Percentiles rank a stretch among this genome's conserved stretches.
Evolutionary conservation across 2,329 filamentous ascomycete genomes (phyloP).

Genomic region (Diaporthe batatas): DNA sequence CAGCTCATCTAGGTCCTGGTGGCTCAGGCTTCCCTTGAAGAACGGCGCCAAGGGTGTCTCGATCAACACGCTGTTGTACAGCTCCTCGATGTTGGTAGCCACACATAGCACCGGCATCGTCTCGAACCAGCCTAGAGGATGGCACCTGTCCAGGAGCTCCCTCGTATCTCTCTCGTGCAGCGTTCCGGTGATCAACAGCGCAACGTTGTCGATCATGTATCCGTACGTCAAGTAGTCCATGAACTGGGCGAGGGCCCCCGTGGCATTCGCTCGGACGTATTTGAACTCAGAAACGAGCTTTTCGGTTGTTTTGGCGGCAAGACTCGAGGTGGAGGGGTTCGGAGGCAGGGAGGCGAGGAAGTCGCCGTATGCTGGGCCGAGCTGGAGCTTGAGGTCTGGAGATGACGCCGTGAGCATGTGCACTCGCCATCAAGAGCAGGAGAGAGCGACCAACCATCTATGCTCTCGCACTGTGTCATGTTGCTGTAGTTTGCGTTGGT

Average conservation of each 20-base stretch:
- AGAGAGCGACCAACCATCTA: slow-evolving; percentile 77
- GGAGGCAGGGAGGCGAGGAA: slow-evolving; percentile 94
- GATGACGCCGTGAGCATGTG: slow-evolving; percentile 39
- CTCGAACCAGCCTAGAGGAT: slow-evolving; percentile 98
- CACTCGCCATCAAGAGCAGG: not conserved
- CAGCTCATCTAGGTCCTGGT: slow-evolving; percentile 96
- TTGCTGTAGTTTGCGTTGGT: slow-evolving; percentile 94
- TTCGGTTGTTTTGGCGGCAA: slow-evolving; percentile 95
- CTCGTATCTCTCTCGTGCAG: slow-evolving; percentile 97
- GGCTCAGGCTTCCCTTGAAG: slow-evolving; percentile 96
- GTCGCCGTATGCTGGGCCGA: slow-evolving; percentile 96
- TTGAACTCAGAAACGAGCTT: slow-evolving; percentile 98
- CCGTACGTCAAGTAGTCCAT: slow-evolving; percentile 99
- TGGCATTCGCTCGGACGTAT: slow-evolving; percentile 94
- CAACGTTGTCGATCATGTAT: slow-evolving; percentile 99
- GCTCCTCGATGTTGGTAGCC: slow-evolving; percentile 97
- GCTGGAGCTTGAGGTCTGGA: slow-evolving; percentile 95
- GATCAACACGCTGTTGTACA: slow-evolving; percentile 97
- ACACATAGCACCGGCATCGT: slow-evolving; percentile 98
- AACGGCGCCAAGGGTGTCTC: slow-evolving; percentile 96
- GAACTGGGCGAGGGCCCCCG: slow-evolving; percentile 91
- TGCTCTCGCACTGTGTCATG: slow-evolving; percentile 96
- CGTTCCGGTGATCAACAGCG: slow-evolving; percentile 96
- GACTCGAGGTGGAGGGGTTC: slow-evolving; percentile 94
- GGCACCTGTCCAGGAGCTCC: slow-evolving; percentile 94